Percentiles rank a stretch among this genome's conserved stretches.
These are phyloP conservation scores for Aspergillus mulundensis DNA, from an alignment of 495 filamentous ascomycete species.

Conservation along the genomic window DNA sequence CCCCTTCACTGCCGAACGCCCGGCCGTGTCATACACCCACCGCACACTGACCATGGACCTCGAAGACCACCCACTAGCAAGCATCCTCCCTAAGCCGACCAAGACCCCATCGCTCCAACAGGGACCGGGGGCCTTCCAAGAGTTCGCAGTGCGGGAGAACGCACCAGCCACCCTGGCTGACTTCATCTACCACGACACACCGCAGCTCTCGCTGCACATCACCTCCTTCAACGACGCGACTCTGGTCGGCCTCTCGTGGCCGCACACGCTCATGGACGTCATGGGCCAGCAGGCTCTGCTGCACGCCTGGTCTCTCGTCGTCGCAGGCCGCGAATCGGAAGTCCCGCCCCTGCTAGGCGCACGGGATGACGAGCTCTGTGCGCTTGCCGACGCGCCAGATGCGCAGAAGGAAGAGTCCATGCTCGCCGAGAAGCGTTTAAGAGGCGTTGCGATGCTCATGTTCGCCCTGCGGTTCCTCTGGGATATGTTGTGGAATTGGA, in stretches of 20 bases:
- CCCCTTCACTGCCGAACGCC: neutral
- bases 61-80: neutral
- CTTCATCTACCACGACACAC: neutral
- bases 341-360: neutral
- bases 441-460: neutral
- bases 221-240: slow-evolving; percentile 1
- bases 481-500: no score
- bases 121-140: neutral
- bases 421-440: neutral
- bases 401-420: neutral
- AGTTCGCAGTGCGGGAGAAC: neutral
- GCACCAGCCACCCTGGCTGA: neutral
- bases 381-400: neutral
- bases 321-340: neutral
- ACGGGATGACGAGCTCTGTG: neutral
- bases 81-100: neutral
- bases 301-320: neutral
- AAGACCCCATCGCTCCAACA: neutral
- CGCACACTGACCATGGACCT: neutral
- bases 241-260: neutral
- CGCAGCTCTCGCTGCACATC: neutral
- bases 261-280: neutral
- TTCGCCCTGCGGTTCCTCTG: no score
- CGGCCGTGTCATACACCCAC: neutral
- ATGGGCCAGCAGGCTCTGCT: neutral